Base-by-base conservation (phyloP, 2,329 filamentous ascomycete genomes). In the Cordyceps farinosa region DNA sequence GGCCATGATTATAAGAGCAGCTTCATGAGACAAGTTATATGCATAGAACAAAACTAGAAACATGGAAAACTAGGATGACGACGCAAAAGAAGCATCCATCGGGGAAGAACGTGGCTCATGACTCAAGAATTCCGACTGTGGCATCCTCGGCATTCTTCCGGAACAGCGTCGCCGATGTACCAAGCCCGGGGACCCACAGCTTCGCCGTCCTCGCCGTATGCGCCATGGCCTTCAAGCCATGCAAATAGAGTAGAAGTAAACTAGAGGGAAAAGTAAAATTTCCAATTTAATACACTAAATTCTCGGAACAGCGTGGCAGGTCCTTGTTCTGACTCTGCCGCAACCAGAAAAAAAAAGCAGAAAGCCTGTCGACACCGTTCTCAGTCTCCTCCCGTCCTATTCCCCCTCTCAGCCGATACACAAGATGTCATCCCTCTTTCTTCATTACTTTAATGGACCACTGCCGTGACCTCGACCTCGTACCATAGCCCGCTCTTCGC, bases 111-210 rank as follows among this genome's bases (percentile, higher is more conserved):
- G 45, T 30, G 34, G 32, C 56, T 27, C 45, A 51, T 42, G 45
- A 59, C 45, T 59, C 56, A 42, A 59, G 36, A 13, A 17, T 8
- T 10, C 44, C 55, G 42, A 7, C 42, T 13, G 32, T 52, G 10
- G 7, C 22, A 29, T 30, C 2, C 44, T 48, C 55, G 32, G 55
- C 45, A 9, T 60, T 42, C 36, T 17, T 2, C 27, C 56, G 44
- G 42, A 45, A 32, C 56, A 13, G 54, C 22, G 38, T 60, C 57
- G 57, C 47, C 47, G 57, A 60, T 7, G 36, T 60, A 29, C 44
- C 1, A 60, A 52, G 57, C 57, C 56, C 57, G 57, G 36, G 27
- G 56, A 50, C 36, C 57, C 47, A 60, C 57, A n/a, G 3, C 22
- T 38, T 60, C 8, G 45, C 47, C 47, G 47, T 60, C 57, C 15